Percentiles rank a stretch among this genome's conserved stretches.
Conservation (phyloP, 768 basidiomycete genomes). For the Tricholoma terreum region DNA sequence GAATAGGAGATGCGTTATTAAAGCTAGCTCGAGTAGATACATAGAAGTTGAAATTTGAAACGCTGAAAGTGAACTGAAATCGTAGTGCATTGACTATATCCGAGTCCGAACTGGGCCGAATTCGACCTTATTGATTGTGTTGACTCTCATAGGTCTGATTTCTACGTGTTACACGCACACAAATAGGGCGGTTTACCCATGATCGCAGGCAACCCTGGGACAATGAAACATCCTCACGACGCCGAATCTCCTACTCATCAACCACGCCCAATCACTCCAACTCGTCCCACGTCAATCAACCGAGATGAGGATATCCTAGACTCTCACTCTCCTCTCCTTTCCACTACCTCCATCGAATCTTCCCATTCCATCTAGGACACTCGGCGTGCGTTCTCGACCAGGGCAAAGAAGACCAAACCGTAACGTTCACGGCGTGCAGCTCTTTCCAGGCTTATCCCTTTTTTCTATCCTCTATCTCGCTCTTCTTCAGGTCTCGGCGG, state of each 20-base stretch:
- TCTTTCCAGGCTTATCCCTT: conserved; percentile 28
- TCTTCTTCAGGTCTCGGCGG: conserved; percentile 40
- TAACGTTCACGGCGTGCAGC: conserved; percentile 47
- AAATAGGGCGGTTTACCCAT: too few relatives aligned
- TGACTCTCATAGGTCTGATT: too few relatives aligned
- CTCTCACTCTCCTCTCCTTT: conserved; percentile 10
- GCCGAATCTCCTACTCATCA: conserved; percentile 18
- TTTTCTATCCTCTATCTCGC: conserved; percentile 31
- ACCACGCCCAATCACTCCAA: conserved; percentile 8
- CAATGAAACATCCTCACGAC: conserved; percentile 4
- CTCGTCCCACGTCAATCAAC: too few relatives aligned
- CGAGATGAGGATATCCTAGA: conserved; percentile 37
- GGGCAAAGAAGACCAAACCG: conserved; percentile 61
- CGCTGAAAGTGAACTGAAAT: too few relatives aligned
- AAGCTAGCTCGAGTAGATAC: too few relatives aligned
- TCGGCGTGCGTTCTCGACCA: conserved; percentile 2
- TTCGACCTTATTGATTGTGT: too few relatives aligned
- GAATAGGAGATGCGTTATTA: too few relatives aligned
- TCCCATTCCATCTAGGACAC: conserved; percentile 9
- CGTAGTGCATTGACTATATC: too few relatives aligned
- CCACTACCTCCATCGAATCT: conserved; percentile 16
- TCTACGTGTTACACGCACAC: too few relatives aligned
- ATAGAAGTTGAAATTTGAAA: too few relatives aligned
- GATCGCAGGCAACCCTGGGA: conserved; percentile 14
- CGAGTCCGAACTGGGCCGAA: too few relatives aligned